Base-by-base conservation (phyloP, 1,284 basidiomycete species). In the Heimioporus punctisporus region DNA sequence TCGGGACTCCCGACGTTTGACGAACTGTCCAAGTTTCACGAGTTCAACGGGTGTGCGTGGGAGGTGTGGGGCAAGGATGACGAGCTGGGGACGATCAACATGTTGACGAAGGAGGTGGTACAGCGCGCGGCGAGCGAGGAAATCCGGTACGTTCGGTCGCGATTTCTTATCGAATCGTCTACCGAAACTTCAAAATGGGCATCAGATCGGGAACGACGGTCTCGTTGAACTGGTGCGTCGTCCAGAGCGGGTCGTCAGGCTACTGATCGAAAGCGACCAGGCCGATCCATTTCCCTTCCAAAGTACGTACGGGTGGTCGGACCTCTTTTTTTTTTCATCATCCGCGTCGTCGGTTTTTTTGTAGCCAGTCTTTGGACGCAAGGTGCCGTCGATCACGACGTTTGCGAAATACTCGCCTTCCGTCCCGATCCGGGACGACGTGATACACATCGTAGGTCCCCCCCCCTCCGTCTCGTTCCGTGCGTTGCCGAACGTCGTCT, bases 11-110 rank as follows among this genome's bases (percentile, higher is more conserved):
- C 86, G 0, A 73, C 74, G 5, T 89, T 82, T 60, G 84, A 88
- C 61, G 81, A 88, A 56, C 73, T 89, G 2, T 85, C 86, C 15
- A 61, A 64, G 27, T 88, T 81, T 69, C 78, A 83, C 56, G 74
- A 84, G 48, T 75, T 82, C 55, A 65, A 74, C 10, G 86, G 86
- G 10, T 88, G 85, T 58, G 88, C 88, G 2, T 91, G 89, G 89
- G 76, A 75, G 2, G 77, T 91, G 5, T 91, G 88, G 86, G 88
- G 88, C 23, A 69, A 76, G 40, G 80, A 84, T 23, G 89, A 91
- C 60, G 75, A 90, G 62, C 74, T 91, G 14, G 88, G 88, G 7
- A 90, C 87, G 3, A 73, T 90, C 49, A 90, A 90, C 66, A 57
- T 90, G 42, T 71, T 91, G 50, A 90, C 88, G 4, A 80, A 83